Base-by-base conservation (phyloP, 352 stramenopile species). In the Pythium brassicae region DNA sequence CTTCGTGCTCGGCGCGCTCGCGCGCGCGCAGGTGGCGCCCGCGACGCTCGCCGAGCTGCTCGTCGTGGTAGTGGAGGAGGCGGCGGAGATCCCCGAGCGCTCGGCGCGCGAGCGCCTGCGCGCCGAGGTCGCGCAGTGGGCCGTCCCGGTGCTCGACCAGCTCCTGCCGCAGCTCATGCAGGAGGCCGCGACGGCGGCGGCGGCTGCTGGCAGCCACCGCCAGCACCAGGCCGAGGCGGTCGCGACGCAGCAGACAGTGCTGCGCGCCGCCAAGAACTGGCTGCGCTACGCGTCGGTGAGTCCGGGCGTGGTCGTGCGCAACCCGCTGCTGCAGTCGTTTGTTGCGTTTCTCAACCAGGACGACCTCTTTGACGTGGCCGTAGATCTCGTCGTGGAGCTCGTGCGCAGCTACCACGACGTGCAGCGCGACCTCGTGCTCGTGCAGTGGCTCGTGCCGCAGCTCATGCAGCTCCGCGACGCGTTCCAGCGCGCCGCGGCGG, bases 331-430 rank as follows among this genome's bases (percentile, higher is more conserved):
- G 47, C 82, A 89, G 57, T 86, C 79, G 26, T 59, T 92, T 32
- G 26, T 87, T 2, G 66, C 59, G 35, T 92, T 92, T 52, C 51
- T 93, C 14, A 62, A 58, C 20, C 69, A 81, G 35, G 83, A 90
- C 27, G 84, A 93, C 32, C 67, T 97, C 9, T 95, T 96, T 50
- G 87, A 96, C 51, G 81, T 74, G 2, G 65, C 80, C 10, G 83
- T 95, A 9, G 89, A 97, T 50, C 62, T 95, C 23, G 61, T 89
- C 14, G 81, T 96, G 23, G 80, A 94, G 48, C 45, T 97, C 11
- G 78, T 96, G 42, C 68, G 66, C 14, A 77, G 69, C 44, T 94
- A 84, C 66, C 61, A 72, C 15, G 71, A 83, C 45, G 50, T 69
- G 2, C 54, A 82, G 37, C 64, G 70, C 11, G 69, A 92, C 19